These are phyloP conservation scores for Psilocybe cyanescens DNA, from an alignment of 768 basidiomycete genomes.

Conservation along the genomic window DNA sequence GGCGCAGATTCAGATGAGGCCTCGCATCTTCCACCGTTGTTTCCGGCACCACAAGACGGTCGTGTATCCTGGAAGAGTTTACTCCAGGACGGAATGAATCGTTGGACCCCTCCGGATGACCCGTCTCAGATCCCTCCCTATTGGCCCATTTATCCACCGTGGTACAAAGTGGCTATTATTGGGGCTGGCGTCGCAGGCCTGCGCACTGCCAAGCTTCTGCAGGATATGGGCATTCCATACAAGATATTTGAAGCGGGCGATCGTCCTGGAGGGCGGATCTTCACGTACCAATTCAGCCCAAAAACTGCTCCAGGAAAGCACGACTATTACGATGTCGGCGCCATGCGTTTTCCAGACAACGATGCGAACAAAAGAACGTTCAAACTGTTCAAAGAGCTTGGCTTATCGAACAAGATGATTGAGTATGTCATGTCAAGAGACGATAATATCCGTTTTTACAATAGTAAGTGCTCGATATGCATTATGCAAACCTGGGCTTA, in stretches of 20 bases:
- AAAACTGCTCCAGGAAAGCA: neutral
- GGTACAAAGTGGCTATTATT: constrained; percentile 11
- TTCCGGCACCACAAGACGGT: no score
- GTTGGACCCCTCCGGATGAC: no score
- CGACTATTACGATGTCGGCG: constrained; percentile 30
- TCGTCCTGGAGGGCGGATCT: constrained; percentile 31
- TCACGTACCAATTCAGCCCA: constrained; percentile 28
- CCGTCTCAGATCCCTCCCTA: no score
- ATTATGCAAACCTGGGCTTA: neutral
- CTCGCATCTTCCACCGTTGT: no score
- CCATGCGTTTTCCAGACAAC: constrained; percentile 38
- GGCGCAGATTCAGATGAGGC: no score
- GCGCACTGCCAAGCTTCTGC: constrained; percentile 32
- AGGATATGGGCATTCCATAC: constrained; percentile 28
- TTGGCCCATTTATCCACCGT: neutral
- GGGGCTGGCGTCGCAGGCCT: constrained; percentile 30
- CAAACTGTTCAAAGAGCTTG: constrained; percentile 12
- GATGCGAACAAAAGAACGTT: constrained; percentile 12
- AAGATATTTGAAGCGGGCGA: constrained; percentile 30
- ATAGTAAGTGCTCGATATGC: no score
- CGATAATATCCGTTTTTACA: no score
- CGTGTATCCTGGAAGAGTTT: no score
- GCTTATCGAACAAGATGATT: neutral
- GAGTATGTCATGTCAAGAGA: no score
- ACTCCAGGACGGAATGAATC: no score